A percentile compares a stretch with the other conserved stretches of the same genome.
Conservation (phyloP, 1,139 yeast genomes). For the Geotrichum citri-aurantii region DNA sequence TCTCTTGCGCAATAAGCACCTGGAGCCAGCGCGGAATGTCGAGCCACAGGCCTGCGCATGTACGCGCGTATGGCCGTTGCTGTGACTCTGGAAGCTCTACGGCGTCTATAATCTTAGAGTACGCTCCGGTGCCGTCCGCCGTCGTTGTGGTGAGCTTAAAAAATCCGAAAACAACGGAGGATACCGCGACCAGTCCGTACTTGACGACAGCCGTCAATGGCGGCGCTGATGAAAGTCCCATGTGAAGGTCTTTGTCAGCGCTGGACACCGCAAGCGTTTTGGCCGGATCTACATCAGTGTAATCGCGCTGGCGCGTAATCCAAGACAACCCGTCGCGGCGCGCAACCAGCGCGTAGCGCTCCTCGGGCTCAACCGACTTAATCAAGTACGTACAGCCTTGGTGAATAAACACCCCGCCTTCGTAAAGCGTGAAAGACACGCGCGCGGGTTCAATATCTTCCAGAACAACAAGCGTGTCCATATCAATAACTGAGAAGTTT, state of each 20-base stretch:
- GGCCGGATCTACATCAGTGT: constrained; percentile 82
- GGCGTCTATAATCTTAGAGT: constrained; percentile 68
- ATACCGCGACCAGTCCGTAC: constrained; percentile 66
- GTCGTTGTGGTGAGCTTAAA: constrained; percentile 61
- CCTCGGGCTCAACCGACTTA: constrained; percentile 72
- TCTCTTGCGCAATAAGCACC: constrained; percentile 46
- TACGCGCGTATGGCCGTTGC: constrained; percentile 49
- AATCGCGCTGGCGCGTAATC: constrained; percentile 88
- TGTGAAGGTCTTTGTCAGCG: background rate
- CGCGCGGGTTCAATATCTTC: constrained; percentile 90
- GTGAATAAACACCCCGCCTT: constrained; percentile 91
- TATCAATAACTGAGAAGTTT: constrained; percentile 79
- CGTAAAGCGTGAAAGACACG: constrained; percentile 85
- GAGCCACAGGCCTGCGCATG: constrained; percentile 85
- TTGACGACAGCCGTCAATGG: background rate
- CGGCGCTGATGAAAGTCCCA: background rate
- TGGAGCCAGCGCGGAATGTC: constrained; percentile 67
- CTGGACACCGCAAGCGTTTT: constrained; percentile 39
- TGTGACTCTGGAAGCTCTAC: constrained; percentile 82
- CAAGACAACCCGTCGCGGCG: constrained; percentile 82
- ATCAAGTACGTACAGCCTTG: constrained; percentile 89
- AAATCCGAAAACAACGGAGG: constrained; percentile 81
- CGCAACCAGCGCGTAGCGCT: constrained; percentile 71
- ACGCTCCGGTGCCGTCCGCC: constrained; percentile 37
- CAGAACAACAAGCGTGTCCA: constrained; percentile 66